A percentile compares a stretch with the other conserved stretches of the same genome.
Conservation (phyloP, 2,329 filamentous ascomycete genomes). For the Chaetomiaceae sp. region DNA sequence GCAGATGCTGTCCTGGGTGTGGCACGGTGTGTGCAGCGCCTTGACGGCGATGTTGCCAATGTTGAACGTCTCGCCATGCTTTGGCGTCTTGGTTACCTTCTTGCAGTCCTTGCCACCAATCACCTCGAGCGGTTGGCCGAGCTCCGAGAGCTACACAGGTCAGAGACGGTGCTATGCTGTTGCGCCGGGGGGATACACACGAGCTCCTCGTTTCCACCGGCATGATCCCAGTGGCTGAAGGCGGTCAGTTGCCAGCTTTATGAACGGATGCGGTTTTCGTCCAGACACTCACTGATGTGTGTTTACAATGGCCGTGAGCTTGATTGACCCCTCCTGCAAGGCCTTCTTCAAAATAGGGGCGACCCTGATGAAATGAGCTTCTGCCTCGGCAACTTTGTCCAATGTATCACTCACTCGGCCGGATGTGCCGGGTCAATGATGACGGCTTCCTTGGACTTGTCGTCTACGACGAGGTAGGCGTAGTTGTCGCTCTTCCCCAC, state of each 20-base stretch:
- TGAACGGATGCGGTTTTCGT: too few relatives aligned
- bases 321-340: constrained; percentile 66
- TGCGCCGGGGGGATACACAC: constrained; percentile 44
- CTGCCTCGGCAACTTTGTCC: not conserved
- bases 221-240: constrained; percentile 83
- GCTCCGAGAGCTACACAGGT: constrained; percentile 30
- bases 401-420: constrained; percentile 56
- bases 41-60: constrained; percentile 80
- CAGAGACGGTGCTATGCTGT: constrained; percentile 28
- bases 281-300: constrained; percentile 79
- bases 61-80: constrained; percentile 71
- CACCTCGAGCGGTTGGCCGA: constrained; percentile 64
- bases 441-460: constrained; percentile 71
- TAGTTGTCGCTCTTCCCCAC: constrained; percentile 77
- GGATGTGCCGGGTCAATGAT: constrained; percentile 79
- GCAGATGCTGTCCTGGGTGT: constrained; percentile 98
- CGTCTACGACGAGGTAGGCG: constrained; percentile 74
- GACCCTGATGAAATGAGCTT: constrained; percentile 41
- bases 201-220: constrained; percentile 82
- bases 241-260: not conserved
- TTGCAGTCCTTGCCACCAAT: constrained; percentile 86
- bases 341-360: constrained; percentile 66
- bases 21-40: constrained; percentile 92
- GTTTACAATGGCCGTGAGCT: constrained; percentile 86
- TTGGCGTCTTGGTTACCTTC: constrained; percentile 71